A percentile compares a stretch with the other conserved stretches of the same genome.
phyloP scores from a whole-genome alignment of 345 rosid genomes.

The Carallia pectinifolia region DNA sequence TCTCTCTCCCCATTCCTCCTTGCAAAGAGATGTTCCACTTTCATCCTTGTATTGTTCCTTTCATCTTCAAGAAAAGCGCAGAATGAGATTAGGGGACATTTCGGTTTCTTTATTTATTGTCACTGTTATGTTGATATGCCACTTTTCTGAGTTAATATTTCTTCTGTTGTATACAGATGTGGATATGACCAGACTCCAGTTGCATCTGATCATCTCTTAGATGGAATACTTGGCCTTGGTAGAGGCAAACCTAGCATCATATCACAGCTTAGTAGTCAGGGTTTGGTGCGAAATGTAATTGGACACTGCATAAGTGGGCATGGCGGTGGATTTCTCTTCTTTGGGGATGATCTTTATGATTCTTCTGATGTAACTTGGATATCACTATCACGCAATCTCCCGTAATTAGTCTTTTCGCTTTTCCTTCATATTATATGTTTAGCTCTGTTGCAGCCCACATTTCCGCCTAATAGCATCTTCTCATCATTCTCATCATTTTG shows the following conservation, averaged over 20 bases:
- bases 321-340: slow-evolving; percentile 89
- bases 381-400: slow-evolving; percentile 60
- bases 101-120: neutral
- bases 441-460: neutral
- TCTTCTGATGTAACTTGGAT: slow-evolving; percentile 68
- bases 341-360: slow-evolving; percentile 74
- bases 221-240: slow-evolving; percentile 96
- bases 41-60: neutral
- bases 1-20: too few relatives aligned
- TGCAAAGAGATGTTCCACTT: neutral
- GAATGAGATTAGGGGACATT: neutral
- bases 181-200: slow-evolving; percentile 85
- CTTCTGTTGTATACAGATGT: slow-evolving; percentile 46
- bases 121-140: neutral
- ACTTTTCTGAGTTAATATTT: neutral
- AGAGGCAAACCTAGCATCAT: slow-evolving; percentile 75
- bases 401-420: slow-evolving; percentile 30
- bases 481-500: slow-evolving; percentile 12
- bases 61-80: neutral
- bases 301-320: slow-evolving; percentile 82
- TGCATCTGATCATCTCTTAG: slow-evolving; percentile 66
- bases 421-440: slow-evolving; percentile 4
- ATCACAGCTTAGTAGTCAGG: slow-evolving; percentile 72
- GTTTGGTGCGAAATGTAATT: slow-evolving; percentile 60
- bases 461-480: slow-evolving; percentile 7